Conservation (phyloP, 345 rosid species). For the Lepidium africanum region DNA sequence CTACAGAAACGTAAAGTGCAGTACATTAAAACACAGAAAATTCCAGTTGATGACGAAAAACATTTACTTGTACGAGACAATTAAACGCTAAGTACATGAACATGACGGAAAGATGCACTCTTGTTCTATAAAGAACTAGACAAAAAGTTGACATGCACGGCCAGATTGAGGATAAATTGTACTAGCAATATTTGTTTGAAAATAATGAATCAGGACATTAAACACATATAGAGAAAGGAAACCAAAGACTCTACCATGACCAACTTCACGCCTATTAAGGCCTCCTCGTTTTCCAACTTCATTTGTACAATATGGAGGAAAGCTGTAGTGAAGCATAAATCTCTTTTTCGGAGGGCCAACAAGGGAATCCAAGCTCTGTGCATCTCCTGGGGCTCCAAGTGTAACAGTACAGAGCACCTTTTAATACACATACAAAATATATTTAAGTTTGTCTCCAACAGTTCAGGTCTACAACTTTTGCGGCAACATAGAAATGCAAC, state of each 20-base stretch:
- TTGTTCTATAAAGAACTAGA: neutral
- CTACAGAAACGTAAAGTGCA: constrained; percentile 27
- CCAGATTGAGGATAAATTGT: neutral
- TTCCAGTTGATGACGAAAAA: neutral
- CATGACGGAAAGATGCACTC: neutral
- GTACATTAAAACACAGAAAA: neutral
- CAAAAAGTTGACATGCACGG: neutral
- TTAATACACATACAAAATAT: constrained; percentile 3
- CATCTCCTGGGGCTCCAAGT: constrained; percentile 89
- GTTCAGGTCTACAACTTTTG: neutral
- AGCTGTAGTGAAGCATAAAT: constrained; percentile 97
- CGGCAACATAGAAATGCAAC: neutral
- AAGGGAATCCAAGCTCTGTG: constrained; percentile 55
- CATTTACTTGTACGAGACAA: neutral
- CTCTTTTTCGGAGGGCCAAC: constrained; percentile 93
- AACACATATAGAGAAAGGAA: neutral
- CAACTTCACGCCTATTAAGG: constrained; percentile 98
- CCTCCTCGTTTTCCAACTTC: constrained; percentile 93
- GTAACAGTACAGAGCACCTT: constrained; percentile 94
- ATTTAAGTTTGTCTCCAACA: neutral
- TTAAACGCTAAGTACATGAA: neutral
- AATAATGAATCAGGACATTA: neutral
- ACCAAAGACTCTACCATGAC: constrained; percentile 59
- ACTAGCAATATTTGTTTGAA: neutral
- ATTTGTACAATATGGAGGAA: constrained; percentile 89